Conservation (phyloP, 805 yeast genomes). For the Yarrowia yakushimensis region DNA sequence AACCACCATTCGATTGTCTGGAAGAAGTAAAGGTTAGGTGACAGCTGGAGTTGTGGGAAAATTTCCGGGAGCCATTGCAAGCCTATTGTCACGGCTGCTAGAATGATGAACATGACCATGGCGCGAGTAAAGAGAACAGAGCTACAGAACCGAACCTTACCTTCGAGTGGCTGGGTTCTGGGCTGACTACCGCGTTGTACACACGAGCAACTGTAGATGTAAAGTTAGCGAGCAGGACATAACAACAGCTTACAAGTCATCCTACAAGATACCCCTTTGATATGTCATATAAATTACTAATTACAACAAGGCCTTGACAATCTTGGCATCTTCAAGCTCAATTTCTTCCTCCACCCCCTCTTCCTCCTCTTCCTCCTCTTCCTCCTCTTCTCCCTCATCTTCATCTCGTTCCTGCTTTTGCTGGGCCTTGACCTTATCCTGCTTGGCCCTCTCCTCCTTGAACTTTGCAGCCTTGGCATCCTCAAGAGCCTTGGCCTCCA, state of each 20-base stretch:
- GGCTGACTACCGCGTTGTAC: not conserved
- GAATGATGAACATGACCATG: not conserved
- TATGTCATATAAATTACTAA: not conserved
- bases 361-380: not conserved
- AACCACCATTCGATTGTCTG: constrained; percentile 10
- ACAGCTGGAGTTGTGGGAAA: not conserved
- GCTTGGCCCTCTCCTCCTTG: constrained; percentile 20
- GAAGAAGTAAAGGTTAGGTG: not conserved
- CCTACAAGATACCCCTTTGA: no score
- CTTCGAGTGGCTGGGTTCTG: no score
- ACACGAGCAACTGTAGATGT: no score
- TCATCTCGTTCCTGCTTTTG: constrained; percentile 7
- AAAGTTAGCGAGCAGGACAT: no score
- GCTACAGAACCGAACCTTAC: not conserved
- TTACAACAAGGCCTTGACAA: constrained; percentile 13
- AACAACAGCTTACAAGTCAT: no score
- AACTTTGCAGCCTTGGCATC: constrained; percentile 22
- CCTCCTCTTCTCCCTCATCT: not conserved
- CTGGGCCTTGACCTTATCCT: constrained; percentile 21
- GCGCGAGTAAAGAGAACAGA: not conserved
- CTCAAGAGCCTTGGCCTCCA: not conserved
- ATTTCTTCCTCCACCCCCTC: not conserved
- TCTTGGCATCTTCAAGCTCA: constrained; percentile 1
- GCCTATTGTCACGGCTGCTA: not conserved
- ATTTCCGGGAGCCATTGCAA: constrained; percentile 10